A percentile compares a stretch with the other conserved stretches of the same genome.
phyloP scores from a whole-genome alignment of 352 stramenopile species.

The Globisporangium cylindrosporum region DNA sequence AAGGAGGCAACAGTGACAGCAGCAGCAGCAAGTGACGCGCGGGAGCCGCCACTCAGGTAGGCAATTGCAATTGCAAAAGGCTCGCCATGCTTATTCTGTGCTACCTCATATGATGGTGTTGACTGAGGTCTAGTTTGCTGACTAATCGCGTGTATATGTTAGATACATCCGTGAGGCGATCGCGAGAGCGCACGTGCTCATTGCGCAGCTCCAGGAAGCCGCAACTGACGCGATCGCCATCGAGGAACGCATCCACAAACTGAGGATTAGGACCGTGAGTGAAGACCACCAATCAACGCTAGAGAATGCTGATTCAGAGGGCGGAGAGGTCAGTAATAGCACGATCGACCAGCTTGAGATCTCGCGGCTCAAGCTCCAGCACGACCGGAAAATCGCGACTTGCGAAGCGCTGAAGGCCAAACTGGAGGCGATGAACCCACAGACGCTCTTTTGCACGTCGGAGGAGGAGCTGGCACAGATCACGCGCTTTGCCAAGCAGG shows the following conservation, averaged over 20 bases:
- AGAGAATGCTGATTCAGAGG: neutral
- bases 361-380: constrained; percentile 26
- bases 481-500: constrained; percentile 21
- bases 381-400: constrained; percentile 18
- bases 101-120: neutral
- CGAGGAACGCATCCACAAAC: constrained; percentile 11
- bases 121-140: too few species aligned
- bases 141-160: neutral
- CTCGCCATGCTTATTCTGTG: neutral
- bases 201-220: constrained; percentile 19
- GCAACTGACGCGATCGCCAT: constrained; percentile 20
- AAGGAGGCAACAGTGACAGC: neutral
- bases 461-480: constrained; percentile 5
- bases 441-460: constrained; percentile 14
- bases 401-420: constrained; percentile 22
- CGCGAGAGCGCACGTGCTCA: constrained; percentile 5
- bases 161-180: constrained; percentile 13
- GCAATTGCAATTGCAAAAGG: neutral
- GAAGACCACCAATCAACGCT: neutral
- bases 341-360: constrained; percentile 14
- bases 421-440: constrained; percentile 21
- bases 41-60: constrained; percentile 9
- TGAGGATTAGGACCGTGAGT: neutral
- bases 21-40: neutral
- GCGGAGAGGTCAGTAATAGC: neutral